Percentiles rank a stretch among this genome's conserved stretches.
These are phyloP conservation scores for Blastocystis hominis DNA, from an alignment of 352 stramenopile genomes.

Conservation along the genomic window DNA sequence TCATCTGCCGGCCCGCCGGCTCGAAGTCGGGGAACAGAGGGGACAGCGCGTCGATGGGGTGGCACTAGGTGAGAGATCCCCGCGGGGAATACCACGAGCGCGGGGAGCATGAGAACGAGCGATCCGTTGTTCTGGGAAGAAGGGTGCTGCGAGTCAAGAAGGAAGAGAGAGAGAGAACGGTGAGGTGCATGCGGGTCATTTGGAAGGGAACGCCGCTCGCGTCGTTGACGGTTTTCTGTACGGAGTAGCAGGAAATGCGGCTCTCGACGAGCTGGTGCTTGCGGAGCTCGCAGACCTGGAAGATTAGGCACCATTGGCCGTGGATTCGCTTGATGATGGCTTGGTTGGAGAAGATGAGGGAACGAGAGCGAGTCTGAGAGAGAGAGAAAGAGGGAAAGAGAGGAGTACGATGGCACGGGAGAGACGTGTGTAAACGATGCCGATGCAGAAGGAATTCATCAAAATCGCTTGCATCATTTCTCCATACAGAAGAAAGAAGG, in stretches of 20 bases:
- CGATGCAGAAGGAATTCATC: conserved; percentile 56
- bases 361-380: background rate
- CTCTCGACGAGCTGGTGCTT: conserved; percentile 65
- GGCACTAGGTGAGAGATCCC: background rate
- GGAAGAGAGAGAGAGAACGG: background rate
- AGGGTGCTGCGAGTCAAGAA: background rate
- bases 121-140: background rate
- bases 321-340: conserved; percentile 76
- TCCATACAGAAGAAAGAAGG: conserved; percentile 49
- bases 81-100: background rate
- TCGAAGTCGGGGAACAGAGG: background rate
- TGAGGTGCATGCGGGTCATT: conserved; percentile 15
- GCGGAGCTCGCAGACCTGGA: conserved; percentile 75
- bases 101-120: conserved; percentile 5
- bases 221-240: conserved; percentile 26
- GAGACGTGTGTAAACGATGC: conserved; percentile 42
- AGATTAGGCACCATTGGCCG: conserved; percentile 78
- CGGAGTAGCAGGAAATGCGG: conserved; percentile 3
- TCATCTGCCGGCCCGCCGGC: background rate
- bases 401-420: conserved; percentile 8
- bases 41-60: conserved; percentile 12
- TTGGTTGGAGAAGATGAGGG: conserved; percentile 73
- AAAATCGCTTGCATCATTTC: conserved; percentile 54
- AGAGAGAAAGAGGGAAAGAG: background rate
- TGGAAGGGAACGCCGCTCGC: conserved; percentile 31